Evolutionary conservation across 108 stramenopile genomes (phyloP).

Genomic region (Fragilaria radians): DNA sequence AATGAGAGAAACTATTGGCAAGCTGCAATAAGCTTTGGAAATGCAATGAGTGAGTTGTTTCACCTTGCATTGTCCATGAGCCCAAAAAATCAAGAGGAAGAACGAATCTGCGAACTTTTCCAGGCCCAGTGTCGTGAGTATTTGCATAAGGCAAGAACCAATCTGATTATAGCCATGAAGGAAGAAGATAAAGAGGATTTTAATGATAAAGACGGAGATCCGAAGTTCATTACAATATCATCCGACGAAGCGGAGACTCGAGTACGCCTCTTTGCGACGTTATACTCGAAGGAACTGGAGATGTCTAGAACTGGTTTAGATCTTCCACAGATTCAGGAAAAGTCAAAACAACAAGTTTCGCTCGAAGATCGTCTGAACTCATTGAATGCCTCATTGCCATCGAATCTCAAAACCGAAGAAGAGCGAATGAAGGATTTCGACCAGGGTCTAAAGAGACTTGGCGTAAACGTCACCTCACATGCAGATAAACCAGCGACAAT

Average conservation of each 20-base stretch:
- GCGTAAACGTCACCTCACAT: neutral
- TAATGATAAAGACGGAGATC: slow-evolving; percentile 2
- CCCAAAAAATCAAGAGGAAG: slow-evolving; percentile 7
- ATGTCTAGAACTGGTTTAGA: slow-evolving; percentile 3
- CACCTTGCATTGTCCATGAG: neutral
- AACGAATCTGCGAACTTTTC: slow-evolving; percentile 23
- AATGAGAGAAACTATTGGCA: neutral
- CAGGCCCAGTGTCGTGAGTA: slow-evolving; percentile 26
- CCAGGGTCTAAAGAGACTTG: slow-evolving; percentile 26
- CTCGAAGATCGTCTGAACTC: slow-evolving; percentile 30
- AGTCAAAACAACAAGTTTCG: neutral
- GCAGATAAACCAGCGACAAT: slow-evolving; percentile 11
- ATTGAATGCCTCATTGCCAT: slow-evolving; percentile 29
- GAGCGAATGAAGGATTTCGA: slow-evolving; percentile 36
- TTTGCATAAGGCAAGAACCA: slow-evolving; percentile 13
- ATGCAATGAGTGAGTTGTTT: neutral
- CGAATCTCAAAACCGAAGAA: slow-evolving; percentile 19
- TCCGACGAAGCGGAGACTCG: slow-evolving; percentile 21
- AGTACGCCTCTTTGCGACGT: slow-evolving; percentile 6
- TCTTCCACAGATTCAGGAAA: neutral
- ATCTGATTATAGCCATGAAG: slow-evolving; percentile 20
- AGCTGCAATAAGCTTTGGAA: neutral
- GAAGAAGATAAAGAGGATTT: slow-evolving; percentile 13
- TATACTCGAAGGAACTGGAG: slow-evolving; percentile 19
- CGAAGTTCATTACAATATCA: slow-evolving; percentile 2